These are phyloP conservation scores for Penicillium crustosum DNA, from an alignment of 2,329 filamentous ascomycete species.

Conservation along the genomic window DNA sequence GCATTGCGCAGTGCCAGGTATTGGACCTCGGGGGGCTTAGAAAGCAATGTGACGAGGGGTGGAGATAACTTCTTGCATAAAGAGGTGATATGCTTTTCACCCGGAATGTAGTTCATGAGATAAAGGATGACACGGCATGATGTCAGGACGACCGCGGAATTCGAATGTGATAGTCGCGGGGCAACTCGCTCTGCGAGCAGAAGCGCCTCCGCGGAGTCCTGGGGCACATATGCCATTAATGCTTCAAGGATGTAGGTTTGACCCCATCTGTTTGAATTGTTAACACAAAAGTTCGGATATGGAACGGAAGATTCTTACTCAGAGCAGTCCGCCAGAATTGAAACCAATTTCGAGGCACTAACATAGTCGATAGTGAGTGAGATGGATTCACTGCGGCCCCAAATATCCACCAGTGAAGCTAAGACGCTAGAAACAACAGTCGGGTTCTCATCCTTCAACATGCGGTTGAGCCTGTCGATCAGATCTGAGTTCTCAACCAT, in stretches of 20 bases:
- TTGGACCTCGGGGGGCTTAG: constrained; percentile 97
- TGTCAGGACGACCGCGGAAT: constrained; percentile 92
- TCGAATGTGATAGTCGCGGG: constrained; percentile 93
- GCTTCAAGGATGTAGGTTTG: constrained; percentile 98
- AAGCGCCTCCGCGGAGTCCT: constrained; percentile 82
- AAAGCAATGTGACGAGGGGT: constrained; percentile 87
- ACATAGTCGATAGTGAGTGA: constrained; percentile 97
- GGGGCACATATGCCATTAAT: constrained; percentile 94
- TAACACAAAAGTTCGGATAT: constrained; percentile 8
- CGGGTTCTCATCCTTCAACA: constrained; percentile 93
- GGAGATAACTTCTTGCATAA: constrained; percentile 92
- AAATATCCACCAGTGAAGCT: constrained; percentile 92
- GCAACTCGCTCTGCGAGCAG: constrained; percentile 90
- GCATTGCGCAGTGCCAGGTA: constrained; percentile 94
- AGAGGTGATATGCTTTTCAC: constrained; percentile 81
- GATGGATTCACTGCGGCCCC: constrained; percentile 96
- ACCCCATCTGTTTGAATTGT: constrained; percentile 69
- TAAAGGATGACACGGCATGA: constrained; percentile 96
- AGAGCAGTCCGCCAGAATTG: constrained; percentile 93
- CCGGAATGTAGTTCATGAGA: constrained; percentile 96
- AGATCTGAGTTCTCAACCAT: constrained; percentile 89
- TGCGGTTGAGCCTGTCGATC: constrained; percentile 84
- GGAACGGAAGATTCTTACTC: constrained; percentile 62
- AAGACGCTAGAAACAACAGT: constrained; percentile 95
- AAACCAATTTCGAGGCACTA: constrained; percentile 97